Evolutionary conservation across 1,284 basidiomycete species (phyloP), one percentile per base, ranked within the genome.

Genomic region (Gomphus sp.): DNA sequence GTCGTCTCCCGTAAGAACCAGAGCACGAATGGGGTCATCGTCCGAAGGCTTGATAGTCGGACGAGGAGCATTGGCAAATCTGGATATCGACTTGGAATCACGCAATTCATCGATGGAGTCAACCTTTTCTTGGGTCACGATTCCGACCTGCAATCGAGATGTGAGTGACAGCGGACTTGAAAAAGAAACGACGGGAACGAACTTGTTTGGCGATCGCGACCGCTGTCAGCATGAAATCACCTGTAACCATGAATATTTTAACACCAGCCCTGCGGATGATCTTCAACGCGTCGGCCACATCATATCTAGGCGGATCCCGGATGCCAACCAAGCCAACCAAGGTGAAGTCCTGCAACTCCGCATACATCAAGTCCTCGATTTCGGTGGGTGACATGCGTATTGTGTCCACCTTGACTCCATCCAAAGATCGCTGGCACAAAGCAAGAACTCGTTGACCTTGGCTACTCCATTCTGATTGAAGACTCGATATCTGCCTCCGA

Each of bases 361-460:
- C 50, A 45, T 74, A 72, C 66, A 74, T 69, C 25, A 71, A 61
- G 49, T 72, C 69, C 59, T 77, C 72, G 48, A 72, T 63, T 52
- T 73, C 68, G 64, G 73, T 75, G 3, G 44, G 25, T 9, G 44
- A 45, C 44, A 45, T 45, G 44, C n/a, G 44, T 12, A 70, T 71
- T 1, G 72, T 65, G 12, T 66, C 62, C 9, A 63, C 34, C 49
- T 74, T 68, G 56, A 71, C 61, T 9, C 58, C 60, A 8, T 67
- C 66, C 6, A 76, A 64, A 0, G 66, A 55, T 12, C 71, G 70
- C 51, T 72, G 72, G 58, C 68, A 76, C 57, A 79, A 62, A n/a
- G 74, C 74, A 10, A 87, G 73, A 4, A 87, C 84, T 45, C 84
- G 79, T 66, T 85, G 80, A 4, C 85, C 84, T 58, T 78, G 73